Evolutionary conservation across 345 rosid genomes (phyloP), one percentile per base, ranked within the genome.

Genomic region (Toxicodendron radicans): DNA sequence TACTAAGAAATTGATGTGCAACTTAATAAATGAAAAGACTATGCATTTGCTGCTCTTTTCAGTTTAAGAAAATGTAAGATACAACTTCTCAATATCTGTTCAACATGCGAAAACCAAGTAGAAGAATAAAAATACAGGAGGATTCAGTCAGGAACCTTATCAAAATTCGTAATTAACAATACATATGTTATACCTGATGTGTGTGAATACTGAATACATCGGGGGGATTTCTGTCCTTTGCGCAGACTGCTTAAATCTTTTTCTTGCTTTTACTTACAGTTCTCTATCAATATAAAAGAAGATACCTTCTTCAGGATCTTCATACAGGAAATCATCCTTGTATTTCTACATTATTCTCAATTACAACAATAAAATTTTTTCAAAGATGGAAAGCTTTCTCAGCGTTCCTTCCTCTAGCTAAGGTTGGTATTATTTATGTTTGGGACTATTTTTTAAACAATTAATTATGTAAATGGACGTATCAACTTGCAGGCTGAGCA

Each of bases 401-500:
- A 17, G 43, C 21, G 17, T 24, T 46, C 58, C n/a, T n/a, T n/a
- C n/a, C 65, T 23, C 10, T 18, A 0, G 12, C 66, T 30, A n/a
- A 45, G 66, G 20, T 18, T 27, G 45, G 45, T 58, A 4, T 71
- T 70, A 41, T 23, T 71, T 58, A 30, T 14, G 33, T 49, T 32
- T 20, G 68, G 30, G 16, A 49, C 48, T 32, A 48, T 48, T 20
- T n/a, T 7, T 8, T 27, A 10, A 18, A 33, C 43, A 10, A 35
- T 71, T 58, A 66, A 45, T 23, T 61, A 59, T 2, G 4, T 7
- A 38, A 24, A 11, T 4, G 0, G 43, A 33, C 10, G 33, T 45
- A 75, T 87, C 86, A 90, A 27, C 74, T 20, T 3, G 78, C 87
- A 11, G 92, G 88, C 73, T 77, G 88, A 6, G 85, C 70, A 32